A percentile compares a stretch with the other conserved stretches of the same genome.
phyloP scores from a whole-genome alignment of 2,329 filamentous ascomycete genomes.

The Amphichorda felina region DNA sequence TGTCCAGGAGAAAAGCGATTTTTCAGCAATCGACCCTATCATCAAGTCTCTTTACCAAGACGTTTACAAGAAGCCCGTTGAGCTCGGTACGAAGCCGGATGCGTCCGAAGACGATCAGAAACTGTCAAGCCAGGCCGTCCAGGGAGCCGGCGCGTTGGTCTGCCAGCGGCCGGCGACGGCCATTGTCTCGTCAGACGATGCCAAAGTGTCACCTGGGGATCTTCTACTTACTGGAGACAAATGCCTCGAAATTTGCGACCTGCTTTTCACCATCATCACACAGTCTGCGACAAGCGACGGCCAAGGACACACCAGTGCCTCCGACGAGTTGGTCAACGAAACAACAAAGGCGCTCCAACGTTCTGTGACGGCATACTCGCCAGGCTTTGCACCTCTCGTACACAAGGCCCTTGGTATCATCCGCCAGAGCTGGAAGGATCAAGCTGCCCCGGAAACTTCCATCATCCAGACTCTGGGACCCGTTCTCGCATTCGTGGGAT shows the following conservation, averaged over 20 bases:
- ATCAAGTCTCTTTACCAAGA: constrained; percentile 30
- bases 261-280: constrained; percentile 17
- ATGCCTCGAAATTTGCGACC: constrained; percentile 25
- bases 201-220: constrained; percentile 4
- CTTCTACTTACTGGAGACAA: constrained; percentile 20
- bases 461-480: constrained; percentile 24
- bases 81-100: constrained; percentile 12
- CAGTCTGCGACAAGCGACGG: constrained; percentile 9
- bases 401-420: constrained; percentile 13
- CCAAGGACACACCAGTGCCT: constrained; percentile 8
- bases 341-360: constrained; percentile 27
- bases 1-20: constrained; percentile 23
- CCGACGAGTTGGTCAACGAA: constrained; percentile 27
- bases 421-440: constrained; percentile 10
- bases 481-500: constrained; percentile 36
- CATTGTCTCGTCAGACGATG: background rate
- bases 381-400: constrained; percentile 21
- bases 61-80: constrained; percentile 26
- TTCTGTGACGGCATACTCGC: constrained; percentile 20
- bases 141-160: constrained; percentile 32
- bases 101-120: constrained; percentile 24
- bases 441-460: constrained; percentile 10
- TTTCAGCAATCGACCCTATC: constrained; percentile 19
- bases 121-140: constrained; percentile 29
- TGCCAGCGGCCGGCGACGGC: constrained; percentile 18